Evolutionary conservation across 2,329 filamentous ascomycete species (phyloP).

Genomic region (Helotiales sp.): DNA sequence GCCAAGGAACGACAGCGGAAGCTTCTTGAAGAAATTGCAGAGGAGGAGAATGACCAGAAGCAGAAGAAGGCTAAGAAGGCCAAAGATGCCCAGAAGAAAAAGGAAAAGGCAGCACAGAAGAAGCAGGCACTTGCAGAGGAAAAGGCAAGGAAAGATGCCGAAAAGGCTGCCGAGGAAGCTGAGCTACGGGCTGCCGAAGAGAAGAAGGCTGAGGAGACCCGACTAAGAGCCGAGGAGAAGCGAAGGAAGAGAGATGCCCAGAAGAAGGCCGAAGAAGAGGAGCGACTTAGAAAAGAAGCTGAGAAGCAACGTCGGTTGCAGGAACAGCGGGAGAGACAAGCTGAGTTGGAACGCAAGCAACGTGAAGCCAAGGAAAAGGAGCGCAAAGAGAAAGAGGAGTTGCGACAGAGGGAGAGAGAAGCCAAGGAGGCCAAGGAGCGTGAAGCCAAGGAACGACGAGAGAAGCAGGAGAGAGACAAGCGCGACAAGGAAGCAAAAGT

Average conservation of each 20-base stretch:
- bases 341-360: slow-evolving; percentile 80
- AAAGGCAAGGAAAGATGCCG: slow-evolving; percentile 81
- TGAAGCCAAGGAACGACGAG: slow-evolving; percentile 55
- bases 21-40: slow-evolving; percentile 85
- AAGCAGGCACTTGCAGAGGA: slow-evolving; percentile 90
- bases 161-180: slow-evolving; percentile 85
- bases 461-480: slow-evolving; percentile 59
- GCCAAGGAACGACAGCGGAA: slow-evolving; percentile 88
- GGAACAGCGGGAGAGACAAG: slow-evolving; percentile 83
- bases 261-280: slow-evolving; percentile 87
- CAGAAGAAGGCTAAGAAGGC: slow-evolving; percentile 90
- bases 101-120: slow-evolving; percentile 88
- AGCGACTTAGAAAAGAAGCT: slow-evolving; percentile 78
- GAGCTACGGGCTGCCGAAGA: slow-evolving; percentile 74
- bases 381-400: slow-evolving; percentile 82
- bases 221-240: slow-evolving; percentile 82
- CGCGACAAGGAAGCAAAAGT: slow-evolving; percentile 56
- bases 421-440: slow-evolving; percentile 65
- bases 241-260: slow-evolving; percentile 88
- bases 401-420: slow-evolving; percentile 77
- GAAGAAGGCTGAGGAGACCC: slow-evolving; percentile 77
- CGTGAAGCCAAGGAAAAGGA: slow-evolving; percentile 78
- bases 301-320: slow-evolving; percentile 77
- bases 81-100: slow-evolving; percentile 91
- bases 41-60: slow-evolving; percentile 74